Conservation (phyloP, 2,329 filamentous ascomycete genomes). For the Calycina marina region DNA sequence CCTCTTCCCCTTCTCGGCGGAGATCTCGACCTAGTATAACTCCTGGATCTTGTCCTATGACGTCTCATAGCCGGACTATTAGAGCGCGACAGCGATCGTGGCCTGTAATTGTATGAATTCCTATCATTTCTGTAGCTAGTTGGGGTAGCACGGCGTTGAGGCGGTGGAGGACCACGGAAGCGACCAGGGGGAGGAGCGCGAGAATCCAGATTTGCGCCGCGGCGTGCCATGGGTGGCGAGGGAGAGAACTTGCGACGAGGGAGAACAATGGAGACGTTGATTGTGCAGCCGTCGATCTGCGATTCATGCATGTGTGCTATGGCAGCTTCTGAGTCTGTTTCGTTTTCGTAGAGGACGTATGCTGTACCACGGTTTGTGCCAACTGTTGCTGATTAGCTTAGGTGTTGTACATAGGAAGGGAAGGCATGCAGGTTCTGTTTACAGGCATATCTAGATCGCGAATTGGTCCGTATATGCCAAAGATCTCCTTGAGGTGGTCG, state of each 20-base stretch:
- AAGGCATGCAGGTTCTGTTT: constrained; percentile 61
- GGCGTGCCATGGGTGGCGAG: constrained; percentile 57
- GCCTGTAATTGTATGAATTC: constrained; percentile 23
- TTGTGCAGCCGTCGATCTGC: constrained; percentile 33
- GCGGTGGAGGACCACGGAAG: constrained; percentile 14
- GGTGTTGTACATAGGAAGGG: constrained; percentile 2
- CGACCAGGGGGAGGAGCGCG: constrained; percentile 22
- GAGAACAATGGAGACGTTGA: constrained; percentile 24
- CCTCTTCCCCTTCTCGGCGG: constrained; percentile 19
- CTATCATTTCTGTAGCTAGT: constrained; percentile 15
- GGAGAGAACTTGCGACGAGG: constrained; percentile 52
- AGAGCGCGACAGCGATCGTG: constrained; percentile 13
- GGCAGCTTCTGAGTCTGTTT: constrained; percentile 70
- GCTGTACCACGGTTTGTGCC: constrained; percentile 85
- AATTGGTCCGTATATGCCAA: constrained; percentile 75
- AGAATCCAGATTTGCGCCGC: constrained; percentile 44
- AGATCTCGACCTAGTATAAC: constrained; percentile 22
- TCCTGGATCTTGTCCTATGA: constrained; percentile 26
- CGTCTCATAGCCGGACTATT: constrained; percentile 25
- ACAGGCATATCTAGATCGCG: constrained; percentile 80
- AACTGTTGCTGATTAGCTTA: constrained; percentile 36
- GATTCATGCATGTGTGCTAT: constrained; percentile 97
- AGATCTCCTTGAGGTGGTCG: constrained; percentile 80
- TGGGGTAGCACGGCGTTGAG: constrained; percentile 16
- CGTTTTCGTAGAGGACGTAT: constrained; percentile 71